Evolutionary conservation across 805 yeast genomes (phyloP), one percentile per base, ranked within the genome.

Genomic region (Gaillardinia entomophila): DNA sequence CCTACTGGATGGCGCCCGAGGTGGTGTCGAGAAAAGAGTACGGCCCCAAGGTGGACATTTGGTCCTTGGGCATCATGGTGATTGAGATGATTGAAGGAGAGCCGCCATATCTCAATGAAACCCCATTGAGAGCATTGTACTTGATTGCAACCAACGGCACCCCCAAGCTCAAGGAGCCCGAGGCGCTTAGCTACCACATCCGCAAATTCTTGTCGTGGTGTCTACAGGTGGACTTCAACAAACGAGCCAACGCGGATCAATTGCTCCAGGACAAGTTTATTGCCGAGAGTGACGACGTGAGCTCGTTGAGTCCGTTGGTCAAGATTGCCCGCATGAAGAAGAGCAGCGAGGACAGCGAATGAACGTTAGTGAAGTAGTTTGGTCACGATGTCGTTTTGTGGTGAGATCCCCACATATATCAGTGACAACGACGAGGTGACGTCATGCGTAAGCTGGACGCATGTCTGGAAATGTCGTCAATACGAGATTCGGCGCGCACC

Each of bases 1-100:
- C 99, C 11, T 92, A 92, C 57, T 92, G 99, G 99, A 92, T 92
- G 99, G 99, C 99, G 0, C 99, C 99, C 1, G 99, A 92, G 57
- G 96, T 92, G 33, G 96, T 92, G 17, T 78, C 89, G 13, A 77
- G 94, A 46, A 89, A 88, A 56, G 96, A 89, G 52, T 92, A 92
- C 53, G 98, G 95, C 23, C 92, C 95, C 30, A 89, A 92, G 55
- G 96, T 92, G 27, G 99, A 92, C 61, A 81, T 92, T 31, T 92
- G 99, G 99, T 87, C 96, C 6, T 64, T 92, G 41, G 98, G 99
- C 44, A 92, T 92, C 43, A 92, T 92, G 97, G 80, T 86, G 14
- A 92, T 92, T 49, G 99, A 92, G 62, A 90, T 92, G 97, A 86
- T 92, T 45, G 98, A 92, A 60, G 96, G 97, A 16, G 98, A 92